phyloP scores from a whole-genome alignment of 768 basidiomycete genomes.

The Lactarius quietus region DNA sequence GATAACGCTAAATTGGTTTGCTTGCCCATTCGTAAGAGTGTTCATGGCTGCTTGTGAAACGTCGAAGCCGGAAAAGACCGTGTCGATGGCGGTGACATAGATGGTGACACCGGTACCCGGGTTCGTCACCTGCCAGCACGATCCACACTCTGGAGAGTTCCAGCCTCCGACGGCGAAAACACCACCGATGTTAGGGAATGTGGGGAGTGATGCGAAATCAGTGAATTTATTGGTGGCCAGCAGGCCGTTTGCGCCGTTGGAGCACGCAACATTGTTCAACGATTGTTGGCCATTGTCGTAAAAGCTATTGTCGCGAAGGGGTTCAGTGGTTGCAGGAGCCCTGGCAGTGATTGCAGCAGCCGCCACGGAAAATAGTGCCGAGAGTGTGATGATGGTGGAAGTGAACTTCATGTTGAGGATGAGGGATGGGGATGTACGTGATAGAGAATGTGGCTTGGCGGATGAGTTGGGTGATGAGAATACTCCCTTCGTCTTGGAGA shows the following conservation, averaged over 20 bases:
- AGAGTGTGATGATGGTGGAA: not conserved
- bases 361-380: not conserved
- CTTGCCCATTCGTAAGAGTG: constrained; percentile 16
- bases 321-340: too few species aligned
- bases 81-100: constrained; percentile 32
- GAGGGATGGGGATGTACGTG: not conserved
- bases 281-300: constrained; percentile 16
- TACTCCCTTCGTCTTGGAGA: too few species aligned
- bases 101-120: constrained; percentile 20
- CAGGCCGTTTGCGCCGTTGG: constrained; percentile 29
- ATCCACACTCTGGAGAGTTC: constrained; percentile 26
- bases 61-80: constrained; percentile 39
- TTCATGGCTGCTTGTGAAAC: constrained; percentile 53
- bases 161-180: constrained; percentile 32
- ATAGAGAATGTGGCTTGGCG: too few species aligned
- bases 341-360: too few species aligned
- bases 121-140: constrained; percentile 29
- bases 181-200: constrained; percentile 26
- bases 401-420: not conserved
- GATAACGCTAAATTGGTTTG: too few species aligned
- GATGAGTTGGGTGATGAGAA: too few species aligned
- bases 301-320: constrained; percentile 4
- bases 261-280: constrained; percentile 24
- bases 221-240: constrained; percentile 22
- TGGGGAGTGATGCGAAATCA: constrained; percentile 21